Base-by-base conservation (phyloP, 768 basidiomycete species). In the Peribolospora kevripleyi region DNA sequence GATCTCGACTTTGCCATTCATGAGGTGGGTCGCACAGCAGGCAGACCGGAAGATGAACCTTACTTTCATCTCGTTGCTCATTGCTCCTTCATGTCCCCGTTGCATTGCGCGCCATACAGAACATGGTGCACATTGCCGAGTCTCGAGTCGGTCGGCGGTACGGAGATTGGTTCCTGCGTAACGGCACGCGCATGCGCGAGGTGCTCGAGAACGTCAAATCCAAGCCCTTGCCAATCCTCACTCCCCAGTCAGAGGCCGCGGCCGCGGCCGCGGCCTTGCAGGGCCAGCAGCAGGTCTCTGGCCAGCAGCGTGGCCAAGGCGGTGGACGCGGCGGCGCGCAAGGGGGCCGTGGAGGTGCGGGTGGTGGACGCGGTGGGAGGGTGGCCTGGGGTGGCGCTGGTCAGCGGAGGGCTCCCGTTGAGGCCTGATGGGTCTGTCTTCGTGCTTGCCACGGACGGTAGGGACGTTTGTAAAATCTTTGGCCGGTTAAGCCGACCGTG, bases 1-100 rank as follows among this genome's bases (percentile, higher is more conserved):
- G 91, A 97, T 69, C 68, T 97, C 63, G 90, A 91, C 68, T 98
- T 97, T 64, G 81, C 83, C 55, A 90, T 97, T 61, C 80, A 88
- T 58, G 83, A 87, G 72, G 90, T 87, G 61, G 62, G 78, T 70
- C 7, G 14, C 45, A 14, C 37, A 40, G 7, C 25, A 37, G 25
- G 25, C 41, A 46, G 53, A 48, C 8, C 42, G 42, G 9, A 54
- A 38, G 43, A 53, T 53, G 42, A 38, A n/a, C 13, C 55, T 60
- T 14, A 56, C 56, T 46, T 37, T 45, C 9, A 25, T 39, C 43
- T 50, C n/a, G 41, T 50, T 11, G 41, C 9, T 7, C 42, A 36
- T 42, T 47, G 9, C 10, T 14, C 41, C 36, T 38, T 39, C 8
- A 42, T 37, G 13, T 39, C 11, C 9, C 40, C 38, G n/a, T 6